phyloP scores from a whole-genome alignment of 1,284 basidiomycete genomes.

The Papiliotrema terrestris region DNA sequence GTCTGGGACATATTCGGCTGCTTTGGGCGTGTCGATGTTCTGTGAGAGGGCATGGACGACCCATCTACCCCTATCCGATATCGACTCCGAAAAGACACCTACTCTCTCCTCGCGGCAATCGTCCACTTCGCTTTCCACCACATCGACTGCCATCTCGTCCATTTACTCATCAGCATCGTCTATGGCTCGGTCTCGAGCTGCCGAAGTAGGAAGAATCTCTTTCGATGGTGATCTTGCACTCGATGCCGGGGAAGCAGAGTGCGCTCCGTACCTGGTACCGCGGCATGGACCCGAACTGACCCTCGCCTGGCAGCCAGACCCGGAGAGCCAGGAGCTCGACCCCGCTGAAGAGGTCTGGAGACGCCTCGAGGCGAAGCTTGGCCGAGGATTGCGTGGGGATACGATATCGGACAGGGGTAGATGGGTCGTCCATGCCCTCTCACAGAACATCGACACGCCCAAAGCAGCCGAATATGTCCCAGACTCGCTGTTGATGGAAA shows the following conservation, averaged over 20 bases:
- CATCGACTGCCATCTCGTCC: neutral
- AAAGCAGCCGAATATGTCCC: neutral
- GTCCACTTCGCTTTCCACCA: neutral
- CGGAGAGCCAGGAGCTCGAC: constrained; percentile 9
- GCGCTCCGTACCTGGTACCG: constrained; percentile 12
- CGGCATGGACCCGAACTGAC: constrained; percentile 11
- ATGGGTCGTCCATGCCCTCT: constrained; percentile 11
- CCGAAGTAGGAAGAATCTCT: neutral
- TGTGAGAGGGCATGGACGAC: constrained; percentile 6
- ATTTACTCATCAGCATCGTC: constrained; percentile 6
- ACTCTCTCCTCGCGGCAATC: neutral
- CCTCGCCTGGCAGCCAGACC: constrained; percentile 23
- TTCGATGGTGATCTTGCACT: neutral
- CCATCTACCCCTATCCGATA: constrained; percentile 4
- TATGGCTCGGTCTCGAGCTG: constrained; percentile 2
- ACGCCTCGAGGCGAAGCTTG: constrained; percentile 15
- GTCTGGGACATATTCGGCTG: neutral
- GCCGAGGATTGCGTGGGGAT: constrained; percentile 6
- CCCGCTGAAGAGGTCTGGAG: constrained; percentile 21
- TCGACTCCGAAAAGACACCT: constrained; percentile 3
- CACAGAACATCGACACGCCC: neutral
- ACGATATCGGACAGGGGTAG: constrained; percentile 9
- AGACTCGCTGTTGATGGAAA: neutral
- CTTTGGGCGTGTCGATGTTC: neutral
- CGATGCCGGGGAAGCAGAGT: neutral